Evolutionary conservation across 768 basidiomycete genomes (phyloP), one percentile per base, ranked within the genome.

Genomic region (Omphalotus guepiniiformis): DNA sequence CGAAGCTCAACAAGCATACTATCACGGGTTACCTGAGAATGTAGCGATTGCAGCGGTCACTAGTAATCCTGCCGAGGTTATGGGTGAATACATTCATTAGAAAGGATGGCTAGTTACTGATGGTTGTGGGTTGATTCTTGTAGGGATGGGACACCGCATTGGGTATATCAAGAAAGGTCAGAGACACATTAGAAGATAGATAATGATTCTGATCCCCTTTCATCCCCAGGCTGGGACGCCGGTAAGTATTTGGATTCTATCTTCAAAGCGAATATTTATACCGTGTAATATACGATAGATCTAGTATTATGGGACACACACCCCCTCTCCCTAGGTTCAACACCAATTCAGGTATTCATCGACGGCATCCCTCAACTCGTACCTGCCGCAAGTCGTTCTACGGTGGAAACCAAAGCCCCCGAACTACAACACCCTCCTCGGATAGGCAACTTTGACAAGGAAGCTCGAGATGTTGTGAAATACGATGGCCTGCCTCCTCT

Each of bases 1-100:
- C 54, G 91, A 94, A 62, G 90, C 91, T 3, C 88, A 90, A 56
- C 87, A 88, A 63, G 88, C 85, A 1, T 80, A 85, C 58, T 85
- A 83, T 60, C 90, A 86, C 55, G 89, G 90, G 9, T 72, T 94
- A 4, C 79, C 85, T 26, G 71, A 72, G 6, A 79, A 83, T 42
- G 66, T 80, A 7, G 86, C 92, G 0, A 70, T 95, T 28, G 72
- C 83, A 2, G 79, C 88, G 21, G 83, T 94, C 8, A 94, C 82
- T 1, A 79, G 79, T 22, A 80, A 74, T 34, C 75, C 92, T 25
- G 92, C 93, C 0, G 70, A 77, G 26, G 71, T 80, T 4, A 76
- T 88, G 42, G 32, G 32, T 47, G 13, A 47, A 6, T 15, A 16
- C 13, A 23, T n/a, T 28, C 29, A 6, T 29, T 12, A 32, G 8